Evolutionary conservation across 805 yeast genomes (phyloP).

Genomic region (Starmerella powellii): DNA sequence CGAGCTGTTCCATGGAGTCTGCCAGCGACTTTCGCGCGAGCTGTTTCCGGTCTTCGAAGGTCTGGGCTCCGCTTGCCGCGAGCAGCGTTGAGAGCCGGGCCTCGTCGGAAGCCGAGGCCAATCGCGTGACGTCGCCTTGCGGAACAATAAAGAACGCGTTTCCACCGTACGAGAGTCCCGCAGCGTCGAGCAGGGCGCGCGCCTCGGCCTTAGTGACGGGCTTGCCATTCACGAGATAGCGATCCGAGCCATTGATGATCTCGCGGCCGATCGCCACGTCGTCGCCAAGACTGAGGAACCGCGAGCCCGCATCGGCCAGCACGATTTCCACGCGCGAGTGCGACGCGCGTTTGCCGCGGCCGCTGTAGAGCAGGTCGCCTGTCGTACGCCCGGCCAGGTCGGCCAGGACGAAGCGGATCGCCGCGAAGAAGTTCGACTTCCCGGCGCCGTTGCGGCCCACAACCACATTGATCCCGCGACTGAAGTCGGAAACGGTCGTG

Average conservation of each 20-base stretch:
- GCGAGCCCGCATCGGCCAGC: conserved; percentile 66
- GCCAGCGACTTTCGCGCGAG: conserved; percentile 65
- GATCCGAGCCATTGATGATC: conserved; percentile 73
- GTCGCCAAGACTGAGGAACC: conserved; percentile 57
- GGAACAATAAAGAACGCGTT: conserved; percentile 96
- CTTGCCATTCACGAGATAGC: conserved; percentile 70
- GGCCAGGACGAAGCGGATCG: conserved; percentile 80
- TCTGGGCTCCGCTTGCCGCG: conserved; percentile 90
- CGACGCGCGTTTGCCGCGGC: conserved; percentile 2
- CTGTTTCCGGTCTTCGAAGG: conserved; percentile 68
- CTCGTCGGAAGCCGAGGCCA: conserved; percentile 78
- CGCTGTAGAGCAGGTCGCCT: not conserved
- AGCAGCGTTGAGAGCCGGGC: conserved; percentile 70
- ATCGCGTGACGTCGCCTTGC: conserved; percentile 78
- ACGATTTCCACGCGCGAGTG: conserved; percentile 79
- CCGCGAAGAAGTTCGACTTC: conserved; percentile 89
- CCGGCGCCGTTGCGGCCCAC: conserved; percentile 45
- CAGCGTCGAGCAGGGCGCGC: conserved; percentile 66
- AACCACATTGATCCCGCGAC: conserved; percentile 74
- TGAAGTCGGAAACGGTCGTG: conserved; percentile 59
- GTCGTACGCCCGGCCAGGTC: conserved; percentile 49
- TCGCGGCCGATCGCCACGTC: conserved; percentile 75
- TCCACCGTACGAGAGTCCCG: conserved; percentile 78
- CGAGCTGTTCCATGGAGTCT: conserved; percentile 62
- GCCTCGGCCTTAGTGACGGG: conserved; percentile 71